phyloP scores from a whole-genome alignment of 441 rosid species.

The Gossypium schwendimanii region DNA sequence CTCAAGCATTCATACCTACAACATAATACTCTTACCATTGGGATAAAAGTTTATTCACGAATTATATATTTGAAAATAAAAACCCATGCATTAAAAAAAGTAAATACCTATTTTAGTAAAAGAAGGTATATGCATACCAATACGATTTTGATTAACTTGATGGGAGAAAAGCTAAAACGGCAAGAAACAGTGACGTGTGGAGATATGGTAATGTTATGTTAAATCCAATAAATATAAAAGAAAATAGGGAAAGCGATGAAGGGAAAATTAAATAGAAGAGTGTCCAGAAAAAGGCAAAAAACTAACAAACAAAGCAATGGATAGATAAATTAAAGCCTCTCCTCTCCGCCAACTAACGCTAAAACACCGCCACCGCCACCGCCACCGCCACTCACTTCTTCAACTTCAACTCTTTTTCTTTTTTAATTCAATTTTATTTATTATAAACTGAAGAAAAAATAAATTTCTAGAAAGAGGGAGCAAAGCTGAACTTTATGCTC shows the following conservation, averaged over 20 bases:
- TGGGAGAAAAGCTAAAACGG: not conserved
- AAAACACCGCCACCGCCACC: not conserved
- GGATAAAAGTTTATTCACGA: too few relatives aligned
- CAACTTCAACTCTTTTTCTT: not conserved
- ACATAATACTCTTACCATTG: too few relatives aligned
- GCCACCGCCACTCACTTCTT: not conserved
- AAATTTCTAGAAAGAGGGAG: not conserved
- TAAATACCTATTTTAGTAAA: too few relatives aligned
- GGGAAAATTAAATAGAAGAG: not conserved
- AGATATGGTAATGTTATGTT: not conserved
- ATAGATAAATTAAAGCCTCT: not conserved
- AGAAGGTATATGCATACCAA: too few relatives aligned
- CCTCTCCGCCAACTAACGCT: not conserved
- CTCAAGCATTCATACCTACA: too few relatives aligned
- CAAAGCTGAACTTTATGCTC: not conserved
- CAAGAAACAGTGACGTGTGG: not conserved
- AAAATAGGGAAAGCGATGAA: not conserved
- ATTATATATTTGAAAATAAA: too few relatives aligned
- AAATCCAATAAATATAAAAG: not conserved
- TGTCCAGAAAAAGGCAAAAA: not conserved
- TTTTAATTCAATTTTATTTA: not conserved
- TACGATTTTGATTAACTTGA: too few relatives aligned
- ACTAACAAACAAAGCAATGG: not conserved
- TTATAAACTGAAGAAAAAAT: not conserved
- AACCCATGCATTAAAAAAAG: too few relatives aligned